A percentile compares a stretch with the other conserved stretches of the same genome.
Evolutionary conservation across 1,284 basidiomycete species (phyloP).

Genomic region (Cystobasidium slooffiae): DNA sequence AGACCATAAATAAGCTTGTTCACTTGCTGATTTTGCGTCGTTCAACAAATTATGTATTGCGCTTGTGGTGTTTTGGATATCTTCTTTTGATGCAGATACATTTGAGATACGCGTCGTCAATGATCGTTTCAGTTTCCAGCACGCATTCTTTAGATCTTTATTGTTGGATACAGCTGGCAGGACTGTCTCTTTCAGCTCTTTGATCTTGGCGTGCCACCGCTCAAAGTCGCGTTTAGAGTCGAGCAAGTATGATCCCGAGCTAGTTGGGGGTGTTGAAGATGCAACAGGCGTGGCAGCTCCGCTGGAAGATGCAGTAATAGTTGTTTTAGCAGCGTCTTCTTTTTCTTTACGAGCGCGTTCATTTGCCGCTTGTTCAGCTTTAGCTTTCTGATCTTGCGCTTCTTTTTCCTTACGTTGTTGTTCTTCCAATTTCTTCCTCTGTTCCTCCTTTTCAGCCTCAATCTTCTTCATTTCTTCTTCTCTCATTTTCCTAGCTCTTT

Average conservation of each 20-base stretch:
- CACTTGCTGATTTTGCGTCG: slow-evolving; percentile 47
- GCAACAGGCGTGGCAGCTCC: background rate
- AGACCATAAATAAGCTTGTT: slow-evolving; percentile 71
- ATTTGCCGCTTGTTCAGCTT: slow-evolving; percentile 26
- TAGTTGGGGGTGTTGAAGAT: background rate
- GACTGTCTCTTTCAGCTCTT: slow-evolving; percentile 70
- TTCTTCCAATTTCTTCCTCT: slow-evolving; percentile 47
- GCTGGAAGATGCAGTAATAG: background rate
- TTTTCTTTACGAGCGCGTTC: slow-evolving; percentile 44
- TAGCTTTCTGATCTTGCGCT: slow-evolving; percentile 20
- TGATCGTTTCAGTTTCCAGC: slow-evolving; percentile 69
- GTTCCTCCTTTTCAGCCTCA: slow-evolving; percentile 45
- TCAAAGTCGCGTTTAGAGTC: slow-evolving; percentile 35
- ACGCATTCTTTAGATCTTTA: slow-evolving; percentile 60
- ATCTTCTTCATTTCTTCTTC: slow-evolving; percentile 46
- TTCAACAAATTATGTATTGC: slow-evolving; percentile 15
- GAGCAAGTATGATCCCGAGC: slow-evolving; percentile 13
- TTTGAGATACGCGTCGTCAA: slow-evolving; percentile 92
- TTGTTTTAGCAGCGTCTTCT: slow-evolving; percentile 33
- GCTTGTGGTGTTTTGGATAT: slow-evolving; percentile 18
- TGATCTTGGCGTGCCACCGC: slow-evolving; percentile 41
- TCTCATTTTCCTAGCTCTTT: slow-evolving; percentile 42
- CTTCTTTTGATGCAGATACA: slow-evolving; percentile 74
- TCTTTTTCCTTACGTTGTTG: slow-evolving; percentile 49
- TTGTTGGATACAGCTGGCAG: slow-evolving; percentile 74